Base-by-base conservation (phyloP, 257 asterid genomes). In the Solanum medicagineum region DNA sequence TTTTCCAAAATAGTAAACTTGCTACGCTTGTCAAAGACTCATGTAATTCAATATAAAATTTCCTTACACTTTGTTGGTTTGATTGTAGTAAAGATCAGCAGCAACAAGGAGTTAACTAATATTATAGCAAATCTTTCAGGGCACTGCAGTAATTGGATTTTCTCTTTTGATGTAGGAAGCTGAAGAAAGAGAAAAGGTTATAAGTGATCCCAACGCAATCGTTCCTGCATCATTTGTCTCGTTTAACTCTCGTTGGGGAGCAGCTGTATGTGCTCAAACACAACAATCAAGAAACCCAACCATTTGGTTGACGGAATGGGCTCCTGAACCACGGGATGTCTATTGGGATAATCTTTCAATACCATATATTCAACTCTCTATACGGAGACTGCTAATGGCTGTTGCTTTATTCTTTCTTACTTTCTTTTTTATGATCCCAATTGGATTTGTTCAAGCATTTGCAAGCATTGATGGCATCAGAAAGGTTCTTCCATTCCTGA, bases 201-300 rank as follows among this genome's bases (percentile, higher is more conserved):
- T 89, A 86, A 92, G 86, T 40, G 95, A 94, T 83, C 92, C 95
- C 5, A 89, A 88, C 75, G 90, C 98, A 85, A 90, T 95, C 62
- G 85, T 94, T 81, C 94, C 99, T 15, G 95, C 97, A 56, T 94
- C 99, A 80, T 95, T 95, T 85, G 98, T 95, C 40, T 94, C 99
- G 24, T 95, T 95, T 63, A 92, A 89, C 85, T 91, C 97, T n/a
- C 91, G 99, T 80, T 93, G 97, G 97, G 99, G 97, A 81, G 97
- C 99, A 10, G 99, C 97, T 24, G 95, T 95, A 44, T 94, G 99
- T 85, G 95, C 98, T 56, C 99, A 95, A 88, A 95, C 99, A 24
- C 98, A 93, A 81, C 98, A 92, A 84, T 40, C 97, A 32, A 87
- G 92, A 55, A 90, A 95, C 89, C 95, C 98, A 42, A 92, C 93